Evolutionary conservation across 345 rosid genomes (phyloP), one percentile per base, ranked within the genome.

Genomic region (Sisymbrium altissimum): DNA sequence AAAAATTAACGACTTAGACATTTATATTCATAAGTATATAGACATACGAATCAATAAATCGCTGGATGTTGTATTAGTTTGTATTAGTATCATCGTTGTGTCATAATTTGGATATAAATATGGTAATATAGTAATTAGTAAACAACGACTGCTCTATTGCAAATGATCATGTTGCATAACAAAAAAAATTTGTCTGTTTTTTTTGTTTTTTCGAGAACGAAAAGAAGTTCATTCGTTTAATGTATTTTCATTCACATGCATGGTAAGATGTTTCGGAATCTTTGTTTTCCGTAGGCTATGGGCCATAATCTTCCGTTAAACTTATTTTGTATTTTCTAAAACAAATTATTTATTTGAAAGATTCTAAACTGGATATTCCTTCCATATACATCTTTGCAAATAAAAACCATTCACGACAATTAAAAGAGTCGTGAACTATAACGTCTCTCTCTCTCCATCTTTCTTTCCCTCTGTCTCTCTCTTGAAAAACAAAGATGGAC

Each of bases 401-500:
- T 75, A 75, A 75, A 75, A 67, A 58, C 72, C 72, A 66, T 29
- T 58, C 58, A 66, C 25, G 9, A n/a, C 11, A 49, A 58, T 2
- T 40, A 59, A 14, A 45, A 61, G 56, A 75, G 32, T 41, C 69
- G 3, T 21, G 5, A 74, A 10, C 43, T 32, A 21, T 3, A 36
- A 58, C 67, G 18, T 40, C 30, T 55, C 64, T 40, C 64, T 40
- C 48, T 18, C 43, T 35, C 12, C 33, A 19, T 15, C 18, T 39
- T 61, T 13, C 7, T 25, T 35, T 1, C 9, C 41, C 3, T 46
- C 15, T 21, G 18, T 23, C 18, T 41, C 58, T 35, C 44, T 52
- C 60, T 44, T 4, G 1, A 35, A 79, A n/a, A 36, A 19, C 21
- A 21, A 48, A 48, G 10, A 66, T 91, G 97, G 90, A 89, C 57